Base-by-base conservation (phyloP, 2,329 filamentous ascomycete genomes). In the Aspergillus quadricinctus region DNA sequence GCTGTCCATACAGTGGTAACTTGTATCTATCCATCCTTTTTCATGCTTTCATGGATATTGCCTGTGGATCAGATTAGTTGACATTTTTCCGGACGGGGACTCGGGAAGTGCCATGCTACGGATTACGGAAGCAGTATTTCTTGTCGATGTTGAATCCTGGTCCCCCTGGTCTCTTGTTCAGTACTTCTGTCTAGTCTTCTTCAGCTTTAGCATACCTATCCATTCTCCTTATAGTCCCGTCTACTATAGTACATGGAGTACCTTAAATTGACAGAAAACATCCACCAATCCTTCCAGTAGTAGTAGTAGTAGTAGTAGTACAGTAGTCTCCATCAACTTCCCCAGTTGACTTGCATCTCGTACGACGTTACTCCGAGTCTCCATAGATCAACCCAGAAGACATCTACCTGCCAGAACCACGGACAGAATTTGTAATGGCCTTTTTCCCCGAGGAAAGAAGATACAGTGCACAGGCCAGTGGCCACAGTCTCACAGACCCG, bases 401-500 rank as follows among this genome's bases (percentile, higher is more conserved):
- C 3, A 7, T n/a, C 31, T 37, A 21, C 43, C 21, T 21, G 27
- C 19, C 21, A 14, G 10, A 46, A 23, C 19, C 43, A 17, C 21
- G 21, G 19, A 5, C 19, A 10, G 8, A 8, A 45, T 45, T 45
- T 23, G 41, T 45, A 45, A 45, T 6, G 27, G 23, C 27, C 43
- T 25, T 46, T 27, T 3, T 3, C 21, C 14, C 31, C 17, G 31
- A 37, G 17, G 31, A 37, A 37, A 7, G 43, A 46, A 46, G 11
- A 46, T 46, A 46, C 41, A 8, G 41, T 45, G 49, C 49, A 55
- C 53, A 52, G 49, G 49, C 37, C 37, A 37, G 10, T 23, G 23
- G 23, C 31, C 31, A 35, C n/a, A 21, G 40, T 3, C 37, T 11
- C 31, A 35, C n/a, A 21, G 40, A 9, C 37, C 14, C 19, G 40